Conservation (phyloP, 2,329 filamentous ascomycete genomes). For the Epicoccum sorghinum region DNA sequence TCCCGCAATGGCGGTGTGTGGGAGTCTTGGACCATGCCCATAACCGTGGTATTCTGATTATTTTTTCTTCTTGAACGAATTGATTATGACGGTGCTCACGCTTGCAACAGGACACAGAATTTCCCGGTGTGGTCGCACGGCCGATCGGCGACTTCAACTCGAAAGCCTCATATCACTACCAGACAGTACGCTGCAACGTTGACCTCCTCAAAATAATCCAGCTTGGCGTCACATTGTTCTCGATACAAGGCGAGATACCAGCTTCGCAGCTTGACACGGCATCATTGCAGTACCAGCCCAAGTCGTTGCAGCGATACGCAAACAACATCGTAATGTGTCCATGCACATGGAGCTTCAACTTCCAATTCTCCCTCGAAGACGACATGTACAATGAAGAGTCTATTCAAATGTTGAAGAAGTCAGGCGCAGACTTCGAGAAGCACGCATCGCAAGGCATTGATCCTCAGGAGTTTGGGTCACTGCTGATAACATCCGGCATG, state of each 20-base stretch:
- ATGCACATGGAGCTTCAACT: constrained; percentile 99
- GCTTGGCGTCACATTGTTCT: constrained; percentile 92
- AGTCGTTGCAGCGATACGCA: constrained; percentile 57
- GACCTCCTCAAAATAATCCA: constrained; percentile 98
- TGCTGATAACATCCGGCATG: constrained; percentile 90
- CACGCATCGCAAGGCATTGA: constrained; percentile 91
- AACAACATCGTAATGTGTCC: constrained; percentile 69
- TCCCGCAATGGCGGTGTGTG: constrained; percentile 8
- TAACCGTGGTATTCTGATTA: constrained; percentile 16
- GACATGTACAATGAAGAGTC: constrained; percentile 99
- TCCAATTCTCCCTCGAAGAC: constrained; percentile 89
- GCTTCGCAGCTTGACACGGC: constrained; percentile 66
- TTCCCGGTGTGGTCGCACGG: constrained; percentile 94
- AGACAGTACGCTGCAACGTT: constrained; percentile 95
- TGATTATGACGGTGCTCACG: constrained; percentile 22
- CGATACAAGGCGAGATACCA: constrained; percentile 84
- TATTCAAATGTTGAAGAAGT: constrained; percentile 86
- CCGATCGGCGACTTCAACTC: constrained; percentile 94
- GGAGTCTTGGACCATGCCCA: background rate
- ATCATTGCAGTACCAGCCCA: constrained; percentile 50
- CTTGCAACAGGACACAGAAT: constrained; percentile 81
- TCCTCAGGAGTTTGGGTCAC: constrained; percentile 82
- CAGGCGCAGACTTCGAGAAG: constrained; percentile 88
- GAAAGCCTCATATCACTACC: constrained; percentile 98
- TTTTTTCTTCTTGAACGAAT: background rate